Conservation (phyloP, 1,284 basidiomycete species). For the Ceratobasidium sp. region DNA sequence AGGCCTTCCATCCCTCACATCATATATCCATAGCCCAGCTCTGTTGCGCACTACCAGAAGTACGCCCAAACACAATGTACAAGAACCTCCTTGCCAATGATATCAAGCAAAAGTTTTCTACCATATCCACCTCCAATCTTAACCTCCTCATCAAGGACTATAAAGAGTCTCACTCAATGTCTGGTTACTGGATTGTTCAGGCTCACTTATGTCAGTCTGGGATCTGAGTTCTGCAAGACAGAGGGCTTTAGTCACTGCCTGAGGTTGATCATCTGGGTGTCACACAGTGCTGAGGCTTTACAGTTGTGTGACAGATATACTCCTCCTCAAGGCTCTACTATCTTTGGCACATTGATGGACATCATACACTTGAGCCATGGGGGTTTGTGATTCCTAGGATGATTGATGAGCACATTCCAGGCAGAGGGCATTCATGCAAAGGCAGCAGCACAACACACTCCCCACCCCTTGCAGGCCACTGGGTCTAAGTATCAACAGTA, state of each 20-base stretch:
- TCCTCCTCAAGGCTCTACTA: not conserved
- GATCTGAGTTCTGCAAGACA: not conserved
- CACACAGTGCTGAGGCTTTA: not conserved
- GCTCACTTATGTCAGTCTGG: not conserved
- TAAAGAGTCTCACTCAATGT: not conserved
- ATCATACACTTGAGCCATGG: conserved; percentile 54
- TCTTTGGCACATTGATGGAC: conserved; percentile 54
- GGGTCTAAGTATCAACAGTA: too few species aligned
- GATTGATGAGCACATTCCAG: too few species aligned
- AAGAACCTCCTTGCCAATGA: too few species aligned
- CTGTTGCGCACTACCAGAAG: too few species aligned
- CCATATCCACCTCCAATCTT: not conserved
- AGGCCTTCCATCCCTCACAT: not conserved
- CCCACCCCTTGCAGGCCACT: too few species aligned
- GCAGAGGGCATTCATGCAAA: too few species aligned
- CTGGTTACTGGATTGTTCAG: not conserved
- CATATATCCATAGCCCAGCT: too few species aligned
- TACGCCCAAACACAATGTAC: too few species aligned
- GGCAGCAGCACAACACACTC: too few species aligned
- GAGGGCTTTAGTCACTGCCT: not conserved
- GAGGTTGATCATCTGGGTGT: not conserved
- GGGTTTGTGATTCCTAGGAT: conserved; percentile 53
- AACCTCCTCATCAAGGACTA: not conserved
- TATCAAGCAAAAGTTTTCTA: too few species aligned
- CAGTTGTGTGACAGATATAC: not conserved